Evolutionary conservation across 2,329 filamentous ascomycete genomes (phyloP), one percentile per base, ranked within the genome.

Genomic region (Trichoderma cornu-damae): DNA sequence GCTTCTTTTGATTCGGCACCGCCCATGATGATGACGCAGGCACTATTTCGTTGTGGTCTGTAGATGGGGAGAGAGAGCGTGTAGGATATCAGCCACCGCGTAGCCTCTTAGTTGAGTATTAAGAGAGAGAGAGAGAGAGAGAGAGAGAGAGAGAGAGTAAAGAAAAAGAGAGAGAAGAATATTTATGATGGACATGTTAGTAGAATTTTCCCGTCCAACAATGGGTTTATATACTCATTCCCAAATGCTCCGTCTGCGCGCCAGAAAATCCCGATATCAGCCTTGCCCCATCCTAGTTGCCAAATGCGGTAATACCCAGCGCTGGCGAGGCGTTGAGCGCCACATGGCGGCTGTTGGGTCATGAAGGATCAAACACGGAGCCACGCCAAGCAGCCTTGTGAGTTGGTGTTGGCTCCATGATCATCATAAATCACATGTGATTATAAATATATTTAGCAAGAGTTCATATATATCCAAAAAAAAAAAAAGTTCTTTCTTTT

Each of bases 221-320:
- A 6, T 8, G 14, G 18, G 20, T 47, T 38, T 55, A 47, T 55
- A 55, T 18, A 16, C 3, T 42, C 20, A 37, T n/a, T 8, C 20
- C 8, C n/a, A n/a, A 2, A 6, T 42, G 8, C 18, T n/a, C 16
- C 28, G 11, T 12, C 24, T 18, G 16, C 7, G 16, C 16, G 1
- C 20, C 35, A 11, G 12, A 38, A 8, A 35, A 24, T 6, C 26
- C 34, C 35, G 14, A 34, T 22, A 20, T 48, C 20, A 12, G n/a
- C 28, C 44, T 16, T 22, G 14, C 22, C 24, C n/a, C 50, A 7
- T 26, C 14, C 24, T 38, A n/a, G 12, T 35, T 35, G n/a, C 55
- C 55, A 46, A 58, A 58, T 58, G 26, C 35, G 38, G 55, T 43
- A 58, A 53, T 58, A 58, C 47, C 20, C 47, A 58, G 47, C 55